phyloP scores from a whole-genome alignment of 495 filamentous ascomycete genomes.

The Zalerion maritima region DNA sequence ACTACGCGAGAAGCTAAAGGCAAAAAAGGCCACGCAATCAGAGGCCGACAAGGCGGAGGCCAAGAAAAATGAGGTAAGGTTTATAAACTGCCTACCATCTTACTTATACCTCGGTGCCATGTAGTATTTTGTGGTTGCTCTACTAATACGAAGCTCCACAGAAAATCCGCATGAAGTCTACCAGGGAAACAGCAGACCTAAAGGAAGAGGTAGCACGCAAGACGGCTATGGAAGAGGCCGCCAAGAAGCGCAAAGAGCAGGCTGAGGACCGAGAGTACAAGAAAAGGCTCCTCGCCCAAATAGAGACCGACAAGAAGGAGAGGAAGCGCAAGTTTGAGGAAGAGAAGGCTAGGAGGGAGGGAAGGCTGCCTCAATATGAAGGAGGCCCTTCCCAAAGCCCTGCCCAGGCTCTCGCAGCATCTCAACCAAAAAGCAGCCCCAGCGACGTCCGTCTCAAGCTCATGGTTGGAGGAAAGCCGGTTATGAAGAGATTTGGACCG shows the following conservation, averaged over 20 bases:
- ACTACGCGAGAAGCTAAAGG: constrained; percentile 54
- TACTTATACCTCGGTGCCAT: no score
- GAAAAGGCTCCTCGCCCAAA: constrained; percentile 76
- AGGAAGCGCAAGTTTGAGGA: constrained; percentile 67
- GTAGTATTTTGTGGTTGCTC: neutral
- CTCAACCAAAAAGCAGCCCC: constrained; percentile 33
- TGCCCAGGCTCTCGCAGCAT: constrained; percentile 17
- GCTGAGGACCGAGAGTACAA: constrained; percentile 74
- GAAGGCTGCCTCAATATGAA: constrained; percentile 36
- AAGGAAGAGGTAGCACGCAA: constrained; percentile 78
- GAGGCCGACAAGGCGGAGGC: constrained; percentile 66
- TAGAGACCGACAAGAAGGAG: constrained; percentile 80
- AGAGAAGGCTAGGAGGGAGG: constrained; percentile 72
- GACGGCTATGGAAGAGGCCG: constrained; percentile 79
- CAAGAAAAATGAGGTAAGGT: constrained; percentile 72
- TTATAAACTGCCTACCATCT: neutral
- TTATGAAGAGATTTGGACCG: constrained; percentile 70
- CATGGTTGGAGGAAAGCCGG: constrained; percentile 55
- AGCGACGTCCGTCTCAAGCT: constrained; percentile 71
- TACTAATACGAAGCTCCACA: constrained; percentile 17
- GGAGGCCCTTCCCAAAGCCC: constrained; percentile 22
- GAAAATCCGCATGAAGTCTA: constrained; percentile 79
- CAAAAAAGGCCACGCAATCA: constrained; percentile 54
- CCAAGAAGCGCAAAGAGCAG: constrained; percentile 74
- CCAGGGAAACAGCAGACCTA: constrained; percentile 58